Conservation (phyloP, 768 basidiomycete species). For the Russula brevipes region DNA sequence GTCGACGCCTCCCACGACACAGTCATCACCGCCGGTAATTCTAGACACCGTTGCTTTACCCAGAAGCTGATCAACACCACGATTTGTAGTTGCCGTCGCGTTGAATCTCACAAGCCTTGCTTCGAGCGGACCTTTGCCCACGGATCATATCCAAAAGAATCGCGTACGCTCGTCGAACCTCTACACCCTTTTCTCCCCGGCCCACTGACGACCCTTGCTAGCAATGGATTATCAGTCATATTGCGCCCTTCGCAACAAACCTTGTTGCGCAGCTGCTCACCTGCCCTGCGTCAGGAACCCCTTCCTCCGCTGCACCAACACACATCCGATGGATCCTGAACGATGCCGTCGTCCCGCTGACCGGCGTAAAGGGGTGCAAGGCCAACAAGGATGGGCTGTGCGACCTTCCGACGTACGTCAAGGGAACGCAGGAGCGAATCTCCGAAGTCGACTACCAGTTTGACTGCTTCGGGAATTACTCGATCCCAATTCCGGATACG, state of each 20-base stretch:
- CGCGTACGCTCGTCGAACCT: conserved; percentile 24
- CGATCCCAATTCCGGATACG: conserved; percentile 37
- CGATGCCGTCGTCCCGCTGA: conserved; percentile 45
- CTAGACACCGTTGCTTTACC: not conserved
- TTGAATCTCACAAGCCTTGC: conserved; percentile 44
- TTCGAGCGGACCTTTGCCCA: conserved; percentile 38
- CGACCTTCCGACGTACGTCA: conserved; percentile 36
- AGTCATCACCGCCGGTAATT: conserved; percentile 37
- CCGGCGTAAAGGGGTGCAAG: conserved; percentile 39
- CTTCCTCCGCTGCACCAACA: conserved; percentile 25
- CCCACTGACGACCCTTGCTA: not conserved
- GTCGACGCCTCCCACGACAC: conserved; percentile 46
- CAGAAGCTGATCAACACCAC: not conserved
- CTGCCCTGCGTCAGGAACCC: conserved; percentile 30
- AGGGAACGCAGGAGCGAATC: conserved; percentile 36
- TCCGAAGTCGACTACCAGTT: conserved; percentile 38
- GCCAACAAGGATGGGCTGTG: conserved; percentile 42
- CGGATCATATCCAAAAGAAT: conserved; percentile 35
- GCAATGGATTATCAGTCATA: conserved; percentile 38
- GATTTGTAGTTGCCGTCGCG: conserved; percentile 36
- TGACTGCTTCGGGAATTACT: conserved; percentile 46
- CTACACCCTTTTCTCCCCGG: not conserved
- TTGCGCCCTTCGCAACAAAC: conserved; percentile 46
- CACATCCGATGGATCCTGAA: conserved; percentile 45
- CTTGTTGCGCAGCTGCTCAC: conserved; percentile 43